Evolutionary conservation across 2,329 filamentous ascomycete genomes (phyloP), one percentile per base, ranked within the genome.

Genomic region (Peltaster fructicola): DNA sequence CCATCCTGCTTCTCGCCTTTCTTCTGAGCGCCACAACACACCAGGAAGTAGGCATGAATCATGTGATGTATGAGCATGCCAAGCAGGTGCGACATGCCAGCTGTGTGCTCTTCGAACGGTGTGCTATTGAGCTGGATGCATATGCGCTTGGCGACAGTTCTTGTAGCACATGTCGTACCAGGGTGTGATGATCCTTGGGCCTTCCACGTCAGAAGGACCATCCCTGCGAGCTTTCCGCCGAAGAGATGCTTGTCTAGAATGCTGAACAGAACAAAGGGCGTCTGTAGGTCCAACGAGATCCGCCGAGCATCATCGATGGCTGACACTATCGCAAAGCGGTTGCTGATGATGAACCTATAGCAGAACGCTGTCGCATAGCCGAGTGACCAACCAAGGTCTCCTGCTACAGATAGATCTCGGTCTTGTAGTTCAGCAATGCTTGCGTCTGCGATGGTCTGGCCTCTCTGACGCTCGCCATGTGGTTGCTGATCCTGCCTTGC

Each of bases 41-140:
- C 40, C 3, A 56, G 40, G 28, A 56, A 53, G 35, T 50, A 57
- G 8, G 52, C 53, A 24, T 57, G 53, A 17, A 56, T 54, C 53
- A 57, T 57, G 21, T 57, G 54, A 28, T 57, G 54, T 5, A 57
- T 46, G 19, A 56, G 33, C 5, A 35, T 40, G 9, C 48, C 50
- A 8, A 56, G 31, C 14, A 53, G 37, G 7, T 51, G 41, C 22
- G 47, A 41, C 4, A 48, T 37, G 11, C 33, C 35, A 3, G 35
- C 43, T 8, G 41, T 36, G 8, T 37, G 29, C 11, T 47, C 35
- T 12, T 40, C 32, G 19, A 43, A 45, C 1, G 34, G 34, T 13
- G 30, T 34, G 10, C 23, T 29, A 25, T 48, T 47, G 20, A 48
- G 33, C 24, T 45, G 35, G 23, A 57, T 47, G 13, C 45, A 48